A percentile compares a stretch with the other conserved stretches of the same genome.
Evolutionary conservation across 2,329 filamentous ascomycete genomes (phyloP).

Genomic region (Atkinsonella texensis): DNA sequence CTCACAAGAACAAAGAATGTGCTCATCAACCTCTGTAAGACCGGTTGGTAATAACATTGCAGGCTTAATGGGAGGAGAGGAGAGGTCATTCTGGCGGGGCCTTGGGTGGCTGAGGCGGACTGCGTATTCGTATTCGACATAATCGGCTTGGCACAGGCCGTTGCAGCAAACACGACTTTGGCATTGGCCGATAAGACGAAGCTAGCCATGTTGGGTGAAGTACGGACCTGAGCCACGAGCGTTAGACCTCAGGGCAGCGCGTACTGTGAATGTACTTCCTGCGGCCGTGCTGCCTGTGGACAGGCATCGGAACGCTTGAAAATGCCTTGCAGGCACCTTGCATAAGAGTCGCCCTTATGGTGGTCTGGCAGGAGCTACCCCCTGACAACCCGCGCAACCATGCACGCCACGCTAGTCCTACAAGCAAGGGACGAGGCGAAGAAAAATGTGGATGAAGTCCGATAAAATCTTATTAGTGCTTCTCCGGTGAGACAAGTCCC

Average conservation of each 20-base stretch:
- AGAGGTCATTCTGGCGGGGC: not conserved
- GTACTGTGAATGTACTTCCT: not conserved
- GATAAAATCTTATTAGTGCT: slow-evolving; percentile 11
- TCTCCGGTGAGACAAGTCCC: too few relatives aligned
- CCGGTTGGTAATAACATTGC: too few relatives aligned
- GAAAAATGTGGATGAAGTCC: slow-evolving; percentile 3
- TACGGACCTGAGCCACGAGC: too few relatives aligned
- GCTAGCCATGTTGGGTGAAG: not conserved
- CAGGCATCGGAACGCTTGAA: not conserved
- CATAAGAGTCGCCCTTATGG: not conserved
- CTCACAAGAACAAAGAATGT: not conserved
- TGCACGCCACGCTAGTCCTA: not conserved
- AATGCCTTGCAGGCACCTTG: not conserved
- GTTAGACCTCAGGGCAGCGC: not conserved
- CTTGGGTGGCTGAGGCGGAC: not conserved
- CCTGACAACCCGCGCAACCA: not conserved
- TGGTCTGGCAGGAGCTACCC: not conserved
- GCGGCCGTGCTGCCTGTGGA: not conserved
- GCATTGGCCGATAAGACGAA: too few relatives aligned
- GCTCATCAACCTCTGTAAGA: not conserved
- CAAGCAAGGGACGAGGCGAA: not conserved
- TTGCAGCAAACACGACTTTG: not conserved
- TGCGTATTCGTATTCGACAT: slow-evolving; percentile 7
- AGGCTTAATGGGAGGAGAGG: not conserved
- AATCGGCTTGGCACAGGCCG: not conserved